Evolutionary conservation across 306 rosid species (phyloP).

Genomic region (Corylus heterophylla): DNA sequence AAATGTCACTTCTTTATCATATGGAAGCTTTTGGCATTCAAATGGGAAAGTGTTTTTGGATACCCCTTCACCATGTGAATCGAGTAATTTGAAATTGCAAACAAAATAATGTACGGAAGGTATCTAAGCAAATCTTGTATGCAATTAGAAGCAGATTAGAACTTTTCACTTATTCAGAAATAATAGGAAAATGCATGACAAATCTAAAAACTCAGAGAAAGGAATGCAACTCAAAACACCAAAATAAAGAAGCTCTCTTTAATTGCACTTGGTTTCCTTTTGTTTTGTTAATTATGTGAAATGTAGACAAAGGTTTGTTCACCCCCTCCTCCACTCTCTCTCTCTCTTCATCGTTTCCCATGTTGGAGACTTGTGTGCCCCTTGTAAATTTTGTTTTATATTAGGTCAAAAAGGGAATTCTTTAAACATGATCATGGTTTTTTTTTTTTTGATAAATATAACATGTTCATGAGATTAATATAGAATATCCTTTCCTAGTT

Average conservation of each 20-base stretch:
- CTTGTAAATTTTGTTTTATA: not conserved
- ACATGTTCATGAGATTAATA: not conserved
- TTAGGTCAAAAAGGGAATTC: not conserved
- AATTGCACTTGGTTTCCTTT: not conserved
- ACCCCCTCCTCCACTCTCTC: too few species aligned
- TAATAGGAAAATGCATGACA: not conserved
- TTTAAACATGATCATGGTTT: not conserved
- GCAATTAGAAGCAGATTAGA: not conserved
- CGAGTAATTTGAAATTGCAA: not conserved
- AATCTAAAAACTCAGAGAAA: not conserved
- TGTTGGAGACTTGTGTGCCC: too few species aligned
- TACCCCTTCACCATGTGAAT: not conserved
- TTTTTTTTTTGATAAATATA: not conserved
- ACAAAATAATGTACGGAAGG: not conserved
- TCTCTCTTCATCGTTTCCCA: too few species aligned
- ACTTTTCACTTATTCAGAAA: not conserved
- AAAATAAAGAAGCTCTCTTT: not conserved
- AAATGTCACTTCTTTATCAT: not conserved
- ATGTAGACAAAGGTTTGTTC: not conserved
- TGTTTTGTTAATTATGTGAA: not conserved
- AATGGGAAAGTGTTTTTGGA: not conserved
- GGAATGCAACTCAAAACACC: not conserved
- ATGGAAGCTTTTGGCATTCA: slow-evolving; percentile 17
- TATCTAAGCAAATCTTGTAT: not conserved
- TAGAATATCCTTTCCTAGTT: not conserved